Evolutionary conservation across 2,329 filamentous ascomycete genomes (phyloP).

Genomic region (Fusarium fujikuroi): DNA sequence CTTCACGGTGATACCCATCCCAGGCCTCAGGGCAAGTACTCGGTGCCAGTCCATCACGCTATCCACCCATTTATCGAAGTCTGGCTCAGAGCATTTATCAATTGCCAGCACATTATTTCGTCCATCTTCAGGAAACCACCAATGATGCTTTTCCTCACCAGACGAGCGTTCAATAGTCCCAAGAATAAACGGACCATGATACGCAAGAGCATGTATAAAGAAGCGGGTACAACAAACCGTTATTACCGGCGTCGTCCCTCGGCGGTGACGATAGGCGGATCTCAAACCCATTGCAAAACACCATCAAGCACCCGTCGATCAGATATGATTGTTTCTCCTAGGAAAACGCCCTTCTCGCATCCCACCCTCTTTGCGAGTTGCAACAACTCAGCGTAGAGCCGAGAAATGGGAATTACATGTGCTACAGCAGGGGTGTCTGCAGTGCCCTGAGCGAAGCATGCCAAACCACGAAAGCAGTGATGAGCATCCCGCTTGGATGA

Average conservation of each 20-base stretch:
- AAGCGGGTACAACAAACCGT: slow-evolving; percentile 13
- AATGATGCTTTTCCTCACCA: not conserved
- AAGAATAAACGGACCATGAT: not conserved
- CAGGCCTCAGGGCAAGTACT: slow-evolving; percentile 10
- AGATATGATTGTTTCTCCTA: slow-evolving; percentile 42
- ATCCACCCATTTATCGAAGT: slow-evolving; percentile 12
- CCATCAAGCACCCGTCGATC: slow-evolving; percentile 33
- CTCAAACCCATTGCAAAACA: slow-evolving; percentile 40
- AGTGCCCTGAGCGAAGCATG: slow-evolving; percentile 30
- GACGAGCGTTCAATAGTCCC: slow-evolving; percentile 3
- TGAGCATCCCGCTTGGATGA: slow-evolving; percentile 44
- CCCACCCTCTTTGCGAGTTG: not conserved
- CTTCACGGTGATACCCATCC: slow-evolving; percentile 14
- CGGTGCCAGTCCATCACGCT: slow-evolving; percentile 17
- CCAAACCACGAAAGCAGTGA: slow-evolving; percentile 41
- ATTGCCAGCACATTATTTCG: slow-evolving; percentile 14
- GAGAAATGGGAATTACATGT: slow-evolving; percentile 26
- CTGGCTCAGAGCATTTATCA: slow-evolving; percentile 11
- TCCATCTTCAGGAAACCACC: slow-evolving; percentile 1
- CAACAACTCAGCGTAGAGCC: not conserved
- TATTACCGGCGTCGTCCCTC: slow-evolving; percentile 16
- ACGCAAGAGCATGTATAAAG: slow-evolving; percentile 22
- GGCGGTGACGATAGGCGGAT: slow-evolving; percentile 8
- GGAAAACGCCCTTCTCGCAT: slow-evolving; percentile 17
- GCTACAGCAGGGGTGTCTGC: slow-evolving; percentile 31